Evolutionary conservation across 106 monocot genomes (phyloP).

Genomic region (Ottelia alismoides): DNA sequence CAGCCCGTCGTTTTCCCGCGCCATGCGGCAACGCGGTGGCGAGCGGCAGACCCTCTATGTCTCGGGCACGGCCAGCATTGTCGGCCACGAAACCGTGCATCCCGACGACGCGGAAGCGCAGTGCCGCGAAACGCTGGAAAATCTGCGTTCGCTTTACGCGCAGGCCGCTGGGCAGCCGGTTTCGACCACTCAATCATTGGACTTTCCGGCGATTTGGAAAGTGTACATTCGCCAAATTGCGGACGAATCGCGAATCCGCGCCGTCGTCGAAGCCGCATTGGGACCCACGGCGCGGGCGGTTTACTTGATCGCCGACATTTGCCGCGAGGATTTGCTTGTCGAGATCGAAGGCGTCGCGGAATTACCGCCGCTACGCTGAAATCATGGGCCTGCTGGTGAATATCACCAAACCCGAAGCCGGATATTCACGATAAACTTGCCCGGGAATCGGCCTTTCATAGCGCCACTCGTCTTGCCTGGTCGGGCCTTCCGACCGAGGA

Average conservation of each 20-base stretch:
- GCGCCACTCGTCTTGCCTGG: too few species aligned
- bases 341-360: not conserved
- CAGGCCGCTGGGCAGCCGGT: too few species aligned
- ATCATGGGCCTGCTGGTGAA: too few species aligned
- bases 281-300: too few species aligned
- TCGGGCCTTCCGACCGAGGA: too few species aligned
- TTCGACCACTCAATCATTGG: too few species aligned
- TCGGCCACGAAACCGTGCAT: not conserved
- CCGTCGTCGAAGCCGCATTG: not conserved
- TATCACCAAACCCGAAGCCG: too few species aligned
- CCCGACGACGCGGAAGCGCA: not conserved
- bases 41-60: not conserved
- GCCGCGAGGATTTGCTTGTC: not conserved
- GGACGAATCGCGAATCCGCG: not conserved
- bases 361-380: too few species aligned
- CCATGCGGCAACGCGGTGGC: not conserved
- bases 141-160: not conserved
- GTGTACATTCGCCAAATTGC: not conserved
- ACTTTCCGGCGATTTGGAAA: not conserved
- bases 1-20: not conserved
- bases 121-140: not conserved
- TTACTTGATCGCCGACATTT: not conserved
- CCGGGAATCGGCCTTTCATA: too few species aligned
- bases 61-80: not conserved
- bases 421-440: too few species aligned